Base-by-base conservation (phyloP, 2,329 filamentous ascomycete species). In the Trichoderma sp. region DNA sequence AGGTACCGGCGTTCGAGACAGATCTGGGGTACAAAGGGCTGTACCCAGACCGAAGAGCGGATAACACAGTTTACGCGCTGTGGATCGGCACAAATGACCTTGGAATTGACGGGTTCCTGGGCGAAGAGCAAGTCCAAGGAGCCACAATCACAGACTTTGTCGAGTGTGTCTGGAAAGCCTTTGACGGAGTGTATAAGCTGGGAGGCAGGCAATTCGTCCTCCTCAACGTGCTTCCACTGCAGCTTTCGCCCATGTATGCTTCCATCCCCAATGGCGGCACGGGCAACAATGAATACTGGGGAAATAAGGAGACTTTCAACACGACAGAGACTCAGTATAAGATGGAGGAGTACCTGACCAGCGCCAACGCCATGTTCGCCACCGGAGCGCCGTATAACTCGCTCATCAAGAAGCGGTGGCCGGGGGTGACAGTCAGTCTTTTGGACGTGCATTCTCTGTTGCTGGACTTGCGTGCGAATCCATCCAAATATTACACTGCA, bases 51-150 rank as follows among this genome's bases (percentile, higher is more conserved):
- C 78, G 83, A 56, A 83, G 81, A 2, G 73, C 84, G 1, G 79
- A 86, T 34, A 88, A 89, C 71, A 92, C 91, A 0, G 88, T 92
- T 2, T 94, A 93, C 74, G 84, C 88, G 1, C 85, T 94, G 61
- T 94, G 90, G 90, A 93, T 94, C 73, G 92, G 92, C 3, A 94
- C 91, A 28, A 95, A 95, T 75, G 92, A 96, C 74, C 81, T 95
- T 11, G 91, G 91, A 26, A 83, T 82, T 68, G 79, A 83, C 63
- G 90, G 85, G 10, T 90, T 94, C 75, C 77, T 94, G 37, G 87
- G 85, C 5, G 90, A 93, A 75, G 83, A 82, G 28, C 89, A 93
- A 75, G 78, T 84, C 5, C 73, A 80, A 0, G 86, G 84, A 14
- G 88, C 87, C 28, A 89, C 86, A 2, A 83, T 94, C 6, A 81